These are phyloP conservation scores for Colletotrichum siamense DNA, from an alignment of 2,329 filamentous ascomycete species.

Conservation along the genomic window DNA sequence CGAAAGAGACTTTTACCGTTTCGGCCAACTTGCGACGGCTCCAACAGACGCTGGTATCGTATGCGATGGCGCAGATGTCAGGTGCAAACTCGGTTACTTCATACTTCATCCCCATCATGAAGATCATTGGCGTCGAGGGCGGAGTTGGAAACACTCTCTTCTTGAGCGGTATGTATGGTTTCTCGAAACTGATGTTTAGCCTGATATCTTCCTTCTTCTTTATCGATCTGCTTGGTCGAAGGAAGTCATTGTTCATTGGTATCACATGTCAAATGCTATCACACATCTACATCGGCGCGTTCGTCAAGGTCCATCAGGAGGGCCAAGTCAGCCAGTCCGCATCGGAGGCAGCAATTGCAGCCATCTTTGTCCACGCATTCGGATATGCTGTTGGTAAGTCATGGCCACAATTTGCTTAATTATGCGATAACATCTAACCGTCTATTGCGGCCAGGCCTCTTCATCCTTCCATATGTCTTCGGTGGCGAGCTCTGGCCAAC, in stretches of 20 bases:
- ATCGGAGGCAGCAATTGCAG: conserved; percentile 43
- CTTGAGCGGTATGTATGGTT: conserved; percentile 44
- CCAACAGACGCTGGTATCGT: conserved; percentile 40
- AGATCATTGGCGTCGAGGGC: conserved; percentile 35
- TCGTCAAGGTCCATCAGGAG: conserved; percentile 7
- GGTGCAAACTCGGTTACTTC: conserved; percentile 48
- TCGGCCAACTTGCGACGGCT: conserved; percentile 43
- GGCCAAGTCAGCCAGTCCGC: conserved; percentile 29
- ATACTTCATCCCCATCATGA: conserved; percentile 47
- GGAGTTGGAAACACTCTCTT: conserved; percentile 38
- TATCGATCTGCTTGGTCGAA: conserved; percentile 46
- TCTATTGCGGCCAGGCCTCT: conserved; percentile 24
- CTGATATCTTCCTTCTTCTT: conserved; percentile 47
- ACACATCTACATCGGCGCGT: neutral
- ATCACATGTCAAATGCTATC: conserved; percentile 40
- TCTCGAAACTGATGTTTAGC: conserved; percentile 46
- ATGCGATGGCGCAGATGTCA: conserved; percentile 45
- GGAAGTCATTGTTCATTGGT: conserved; percentile 39
- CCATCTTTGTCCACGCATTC: conserved; percentile 50
- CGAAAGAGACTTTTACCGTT: conserved; percentile 38
- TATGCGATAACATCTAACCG: neutral
- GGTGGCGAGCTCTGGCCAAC: conserved; percentile 50
- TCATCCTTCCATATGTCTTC: conserved; percentile 49
- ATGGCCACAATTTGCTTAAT: neutral
- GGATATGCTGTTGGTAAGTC: conserved; percentile 39